These are phyloP conservation scores for Albatrellus ellisii DNA, from an alignment of 768 basidiomycete species.

Conservation along the genomic window DNA sequence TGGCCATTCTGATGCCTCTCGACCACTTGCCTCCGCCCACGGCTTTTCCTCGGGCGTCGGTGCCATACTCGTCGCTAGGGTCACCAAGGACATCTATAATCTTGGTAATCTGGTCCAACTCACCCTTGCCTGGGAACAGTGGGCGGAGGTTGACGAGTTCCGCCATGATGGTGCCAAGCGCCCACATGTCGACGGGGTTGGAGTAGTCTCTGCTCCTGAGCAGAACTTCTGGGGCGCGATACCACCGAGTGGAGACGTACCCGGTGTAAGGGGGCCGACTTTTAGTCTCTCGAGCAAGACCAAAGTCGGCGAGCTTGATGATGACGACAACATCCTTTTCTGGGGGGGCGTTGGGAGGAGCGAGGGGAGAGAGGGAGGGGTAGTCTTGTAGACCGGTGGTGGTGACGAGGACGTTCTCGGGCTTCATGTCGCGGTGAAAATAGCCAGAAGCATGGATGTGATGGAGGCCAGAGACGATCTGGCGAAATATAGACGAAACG, in stretches of 20 bases:
- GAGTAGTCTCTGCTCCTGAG: conserved; percentile 88
- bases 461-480: conserved; percentile 80
- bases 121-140: conserved; percentile 86
- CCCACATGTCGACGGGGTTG: conserved; percentile 99
- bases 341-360: conserved; percentile 45
- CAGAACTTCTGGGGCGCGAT: conserved; percentile 94
- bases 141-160: conserved; percentile 93
- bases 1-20: conserved; percentile 78
- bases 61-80: conserved; percentile 72
- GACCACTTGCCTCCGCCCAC: conserved; percentile 86
- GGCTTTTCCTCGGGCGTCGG: conserved; percentile 51
- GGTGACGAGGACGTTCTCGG: conserved; percentile 96
- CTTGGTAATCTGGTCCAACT: conserved; percentile 82
- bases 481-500: conserved; percentile 87
- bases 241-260: conserved; percentile 99
- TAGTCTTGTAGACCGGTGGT: conserved; percentile 95
- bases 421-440: conserved; percentile 99
- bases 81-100: conserved; percentile 94
- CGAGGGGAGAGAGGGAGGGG: conserved; percentile 59
- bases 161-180: conserved; percentile 95
- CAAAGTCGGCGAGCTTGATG: conserved; percentile 97
- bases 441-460: conserved; percentile 91
- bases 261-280: conserved; percentile 94
- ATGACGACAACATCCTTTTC: conserved; percentile 95
- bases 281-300: conserved; percentile 81